Evolutionary conservation across 2,329 filamentous ascomycete genomes (phyloP).

Genomic region (Cladosporium halotolerans): DNA sequence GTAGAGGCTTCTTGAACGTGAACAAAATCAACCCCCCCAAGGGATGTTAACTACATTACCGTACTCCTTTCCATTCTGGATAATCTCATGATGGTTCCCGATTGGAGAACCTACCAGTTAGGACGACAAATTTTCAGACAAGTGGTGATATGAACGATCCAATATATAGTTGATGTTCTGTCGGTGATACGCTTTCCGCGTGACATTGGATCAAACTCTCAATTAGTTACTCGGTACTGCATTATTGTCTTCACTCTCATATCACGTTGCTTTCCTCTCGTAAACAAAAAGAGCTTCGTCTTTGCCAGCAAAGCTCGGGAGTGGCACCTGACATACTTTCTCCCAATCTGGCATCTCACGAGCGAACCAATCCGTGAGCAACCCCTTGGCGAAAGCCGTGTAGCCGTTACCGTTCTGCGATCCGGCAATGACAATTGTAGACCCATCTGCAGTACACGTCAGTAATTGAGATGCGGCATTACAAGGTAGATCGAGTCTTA

Average conservation of each 20-base stretch:
- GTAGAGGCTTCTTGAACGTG: no score
- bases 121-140: no score
- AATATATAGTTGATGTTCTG: no score
- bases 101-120: no score
- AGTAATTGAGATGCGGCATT: background rate
- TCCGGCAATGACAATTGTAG: slow-evolving; percentile 64
- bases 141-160: no score
- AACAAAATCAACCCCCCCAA: no score
- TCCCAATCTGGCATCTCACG: slow-evolving; percentile 51
- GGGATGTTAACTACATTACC: no score
- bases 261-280: slow-evolving; percentile 20
- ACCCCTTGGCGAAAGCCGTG: slow-evolving; percentile 59
- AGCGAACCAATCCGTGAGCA: slow-evolving; percentile 61
- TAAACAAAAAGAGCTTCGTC: slow-evolving; percentile 70
- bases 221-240: no score
- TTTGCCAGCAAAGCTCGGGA: slow-evolving; percentile 71
- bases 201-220: no score
- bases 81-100: no score
- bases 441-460: slow-evolving; percentile 35
- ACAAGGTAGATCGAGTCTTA: slow-evolving; percentile 15
- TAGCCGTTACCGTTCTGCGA: slow-evolving; percentile 71
- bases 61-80: no score
- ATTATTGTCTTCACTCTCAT: background rate
- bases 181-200: no score
- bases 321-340: slow-evolving; percentile 56